A percentile compares a stretch with the other conserved stretches of the same genome.
Evolutionary conservation across 768 basidiomycete genomes (phyloP).

Genomic region (Polyporus arcularius): DNA sequence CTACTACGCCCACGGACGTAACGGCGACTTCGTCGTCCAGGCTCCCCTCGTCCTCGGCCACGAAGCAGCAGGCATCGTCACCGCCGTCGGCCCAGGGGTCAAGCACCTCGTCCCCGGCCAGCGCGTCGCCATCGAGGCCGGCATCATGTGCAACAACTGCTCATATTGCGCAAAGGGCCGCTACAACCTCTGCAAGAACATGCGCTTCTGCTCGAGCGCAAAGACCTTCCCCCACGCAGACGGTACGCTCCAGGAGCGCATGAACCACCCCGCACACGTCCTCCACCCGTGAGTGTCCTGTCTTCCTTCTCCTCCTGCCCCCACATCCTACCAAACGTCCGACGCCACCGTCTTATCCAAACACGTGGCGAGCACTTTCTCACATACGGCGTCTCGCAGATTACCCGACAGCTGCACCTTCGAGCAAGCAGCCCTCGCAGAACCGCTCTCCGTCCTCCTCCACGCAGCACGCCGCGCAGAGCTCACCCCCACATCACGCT

Average conservation of each 20-base stretch:
- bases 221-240: conserved; percentile 93
- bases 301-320: conserved; percentile 8
- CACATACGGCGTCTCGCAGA: conserved; percentile 37
- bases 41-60: conserved; percentile 91
- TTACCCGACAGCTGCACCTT: conserved; percentile 76
- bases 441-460: conserved; percentile 91
- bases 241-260: conserved; percentile 82
- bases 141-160: conserved; percentile 83
- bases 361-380: conserved; percentile 15
- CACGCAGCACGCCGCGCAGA: conserved; percentile 52
- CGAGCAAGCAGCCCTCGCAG: conserved; percentile 85
- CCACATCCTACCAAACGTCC: neutral
- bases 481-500: conserved; percentile 39
- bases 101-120: conserved; percentile 69
- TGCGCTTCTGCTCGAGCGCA: conserved; percentile 90
- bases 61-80: conserved; percentile 87
- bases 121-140: conserved; percentile 92
- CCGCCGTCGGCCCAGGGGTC: conserved; percentile 77
- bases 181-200: conserved; percentile 90
- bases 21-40: conserved; percentile 88
- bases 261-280: conserved; percentile 87
- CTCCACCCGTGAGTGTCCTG: conserved; percentile 75
- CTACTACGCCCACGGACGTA: conserved; percentile 87
- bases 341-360: conserved; percentile 1
- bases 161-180: conserved; percentile 69